phyloP scores from a whole-genome alignment of 805 yeast genomes.

The Jamesozyma spencerorum region DNA sequence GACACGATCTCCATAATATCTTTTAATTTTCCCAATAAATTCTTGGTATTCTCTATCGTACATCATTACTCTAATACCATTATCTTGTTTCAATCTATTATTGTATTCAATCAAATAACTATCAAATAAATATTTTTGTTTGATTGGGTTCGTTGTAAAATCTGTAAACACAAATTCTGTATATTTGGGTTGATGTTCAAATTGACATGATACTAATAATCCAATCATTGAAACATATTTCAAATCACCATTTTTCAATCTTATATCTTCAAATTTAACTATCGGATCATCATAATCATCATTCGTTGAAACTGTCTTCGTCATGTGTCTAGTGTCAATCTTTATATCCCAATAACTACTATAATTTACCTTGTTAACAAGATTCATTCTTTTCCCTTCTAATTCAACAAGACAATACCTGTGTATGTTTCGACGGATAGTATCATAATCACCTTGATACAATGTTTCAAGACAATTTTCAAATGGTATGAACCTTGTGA shows the following conservation, averaged over 20 bases:
- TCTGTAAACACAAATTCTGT: conserved; percentile 22
- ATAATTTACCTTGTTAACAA: not conserved
- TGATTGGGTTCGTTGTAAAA: conserved; percentile 16
- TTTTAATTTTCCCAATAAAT: conserved; percentile 7
- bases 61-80: conserved; percentile 17
- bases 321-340: too few relatives aligned
- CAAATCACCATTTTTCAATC: conserved; percentile 4
- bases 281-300: conserved; percentile 9
- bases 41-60: conserved; percentile 13
- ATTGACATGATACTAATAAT: conserved; percentile 15
- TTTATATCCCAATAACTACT: not conserved
- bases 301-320: too few relatives aligned
- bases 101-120: conserved; percentile 16
- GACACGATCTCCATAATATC: conserved; percentile 4
- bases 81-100: conserved; percentile 22
- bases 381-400: not conserved
- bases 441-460: not conserved
- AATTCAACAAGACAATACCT: not conserved
- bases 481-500: not conserved
- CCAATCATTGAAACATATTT: conserved; percentile 14
- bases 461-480: not conserved
- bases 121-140: conserved; percentile 18
- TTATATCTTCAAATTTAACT: conserved; percentile 11
- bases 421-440: not conserved
- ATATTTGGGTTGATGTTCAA: conserved; percentile 8